phyloP scores from a whole-genome alignment of 192 early-diverging fungal genomes.

The Coemansia sp. region DNA sequence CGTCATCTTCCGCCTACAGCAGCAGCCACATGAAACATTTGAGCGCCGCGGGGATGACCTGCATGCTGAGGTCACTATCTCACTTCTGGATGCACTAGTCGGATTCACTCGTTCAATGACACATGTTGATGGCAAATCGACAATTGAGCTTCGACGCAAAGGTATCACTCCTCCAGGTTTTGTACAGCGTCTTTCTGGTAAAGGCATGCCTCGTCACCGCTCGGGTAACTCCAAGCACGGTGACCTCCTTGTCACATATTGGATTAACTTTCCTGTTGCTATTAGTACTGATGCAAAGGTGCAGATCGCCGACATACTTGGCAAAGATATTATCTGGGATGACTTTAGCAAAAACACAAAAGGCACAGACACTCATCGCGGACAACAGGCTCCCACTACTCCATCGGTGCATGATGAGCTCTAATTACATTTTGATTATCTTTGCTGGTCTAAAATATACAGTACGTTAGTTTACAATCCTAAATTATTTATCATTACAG shows the following conservation, averaged over 20 bases:
- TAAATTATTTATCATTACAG: too few relatives aligned
- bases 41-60: conserved; percentile 74
- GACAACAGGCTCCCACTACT: conserved; percentile 18
- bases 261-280: conserved; percentile 71
- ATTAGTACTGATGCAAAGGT: conserved; percentile 12
- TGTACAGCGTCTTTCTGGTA: conserved; percentile 73
- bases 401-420: conserved; percentile 36
- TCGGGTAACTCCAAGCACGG: conserved; percentile 30
- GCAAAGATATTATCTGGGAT: conserved; percentile 28
- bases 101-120: conserved; percentile 76
- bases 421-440: not conserved
- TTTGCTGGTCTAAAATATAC: too few relatives aligned
- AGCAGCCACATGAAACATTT: conserved; percentile 71
- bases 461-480: too few relatives aligned
- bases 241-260: conserved; percentile 87
- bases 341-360: conserved; percentile 12
- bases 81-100: conserved; percentile 72
- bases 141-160: conserved; percentile 58
- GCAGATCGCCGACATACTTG: conserved; percentile 16
- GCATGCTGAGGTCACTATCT: conserved; percentile 74
- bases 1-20: conserved; percentile 73
- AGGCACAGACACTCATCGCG: conserved; percentile 9
- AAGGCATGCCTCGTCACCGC: conserved; percentile 80
- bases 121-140: conserved; percentile 76
- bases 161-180: conserved; percentile 68